phyloP scores from a whole-genome alignment of 192 early-diverging fungal species.

The Cladochytrium replicatum region DNA sequence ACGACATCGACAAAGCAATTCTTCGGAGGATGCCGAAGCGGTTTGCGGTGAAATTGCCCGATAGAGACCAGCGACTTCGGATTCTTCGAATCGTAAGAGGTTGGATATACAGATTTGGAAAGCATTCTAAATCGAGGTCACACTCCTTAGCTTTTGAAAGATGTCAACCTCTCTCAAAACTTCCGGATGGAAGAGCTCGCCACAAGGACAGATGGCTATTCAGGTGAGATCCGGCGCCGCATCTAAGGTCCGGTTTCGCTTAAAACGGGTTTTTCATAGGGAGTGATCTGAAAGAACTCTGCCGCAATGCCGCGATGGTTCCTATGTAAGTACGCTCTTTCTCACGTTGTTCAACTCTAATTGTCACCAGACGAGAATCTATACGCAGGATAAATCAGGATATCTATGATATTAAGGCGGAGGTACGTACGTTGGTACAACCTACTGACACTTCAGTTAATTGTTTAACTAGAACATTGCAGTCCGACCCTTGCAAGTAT shows the following conservation, averaged over 20 bases:
- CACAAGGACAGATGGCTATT: constrained; percentile 63
- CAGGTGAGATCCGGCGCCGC: too few species aligned
- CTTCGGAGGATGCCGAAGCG: constrained; percentile 95
- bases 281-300: constrained; percentile 97
- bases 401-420: too few species aligned
- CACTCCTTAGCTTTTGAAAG: constrained; percentile 66
- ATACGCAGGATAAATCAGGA: too few species aligned
- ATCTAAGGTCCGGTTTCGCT: too few species aligned
- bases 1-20: constrained; percentile 97
- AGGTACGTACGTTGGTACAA: too few species aligned
- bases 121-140: too few species aligned
- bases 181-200: constrained; percentile 63
- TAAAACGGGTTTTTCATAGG: not conserved
- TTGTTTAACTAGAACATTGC: too few species aligned
- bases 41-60: constrained; percentile 78
- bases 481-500: too few species aligned
- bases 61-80: constrained; percentile 67
- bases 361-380: too few species aligned
- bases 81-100: constrained; percentile 64
- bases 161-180: constrained; percentile 49
- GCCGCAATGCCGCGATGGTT: constrained; percentile 91
- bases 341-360: too few species aligned
- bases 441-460: too few species aligned
- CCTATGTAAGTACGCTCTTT: constrained; percentile 83
- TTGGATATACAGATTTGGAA: too few species aligned